Percentiles rank a stretch among this genome's conserved stretches.
phyloP scores from a whole-genome alignment of 306 rosid genomes.

The Fragaria iinumae region DNA sequence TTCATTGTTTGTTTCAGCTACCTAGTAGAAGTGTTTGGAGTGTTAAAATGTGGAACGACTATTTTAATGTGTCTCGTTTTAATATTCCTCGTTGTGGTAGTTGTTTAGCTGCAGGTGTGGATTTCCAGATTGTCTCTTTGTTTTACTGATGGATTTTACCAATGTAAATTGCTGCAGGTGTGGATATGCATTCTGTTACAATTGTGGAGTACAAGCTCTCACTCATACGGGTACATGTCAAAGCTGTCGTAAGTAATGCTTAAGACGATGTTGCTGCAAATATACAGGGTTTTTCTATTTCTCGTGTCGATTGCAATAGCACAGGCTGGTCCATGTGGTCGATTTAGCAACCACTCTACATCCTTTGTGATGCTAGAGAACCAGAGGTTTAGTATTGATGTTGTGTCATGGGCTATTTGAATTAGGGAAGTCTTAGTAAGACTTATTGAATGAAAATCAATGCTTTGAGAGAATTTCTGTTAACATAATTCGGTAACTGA shows the following conservation, averaged over 20 bases:
- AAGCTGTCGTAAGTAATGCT: background rate
- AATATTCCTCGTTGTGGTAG: background rate
- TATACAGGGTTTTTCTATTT: background rate
- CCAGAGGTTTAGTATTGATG: background rate
- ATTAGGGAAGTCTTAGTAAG: no score
- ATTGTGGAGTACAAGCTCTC: background rate
- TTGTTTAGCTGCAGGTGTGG: background rate
- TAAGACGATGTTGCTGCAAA: background rate
- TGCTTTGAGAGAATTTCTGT: background rate
- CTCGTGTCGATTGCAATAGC: background rate
- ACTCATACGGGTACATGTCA: background rate
- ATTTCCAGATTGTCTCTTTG: background rate
- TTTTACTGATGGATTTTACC: background rate
- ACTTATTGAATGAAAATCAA: background rate
- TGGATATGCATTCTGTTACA: constrained; percentile 13
- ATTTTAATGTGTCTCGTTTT: background rate
- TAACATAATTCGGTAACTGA: background rate
- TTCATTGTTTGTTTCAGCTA: background rate
- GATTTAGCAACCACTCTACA: background rate
- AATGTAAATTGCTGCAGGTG: background rate
- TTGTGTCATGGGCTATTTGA: background rate
- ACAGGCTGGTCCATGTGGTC: background rate
- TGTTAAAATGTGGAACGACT: background rate
- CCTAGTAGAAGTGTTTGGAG: background rate
- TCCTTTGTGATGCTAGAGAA: background rate